Conservation (phyloP, 2,329 filamentous ascomycete genomes). For the Ilyonectria sp. region DNA sequence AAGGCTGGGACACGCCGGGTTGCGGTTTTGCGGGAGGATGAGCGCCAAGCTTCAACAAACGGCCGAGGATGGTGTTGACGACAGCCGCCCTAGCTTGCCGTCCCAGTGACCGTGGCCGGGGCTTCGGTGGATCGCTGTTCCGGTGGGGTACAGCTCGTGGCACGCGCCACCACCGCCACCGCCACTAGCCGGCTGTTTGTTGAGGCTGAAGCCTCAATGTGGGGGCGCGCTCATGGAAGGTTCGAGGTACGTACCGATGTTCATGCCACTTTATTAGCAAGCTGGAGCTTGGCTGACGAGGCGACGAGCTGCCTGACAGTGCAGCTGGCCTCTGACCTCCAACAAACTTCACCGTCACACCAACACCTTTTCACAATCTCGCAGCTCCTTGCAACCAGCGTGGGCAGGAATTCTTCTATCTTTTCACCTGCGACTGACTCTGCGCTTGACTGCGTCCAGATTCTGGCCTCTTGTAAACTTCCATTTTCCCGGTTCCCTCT, state of each 20-base stretch:
- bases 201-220: not conserved
- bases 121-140: conserved; percentile 50
- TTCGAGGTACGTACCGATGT: conserved; percentile 29
- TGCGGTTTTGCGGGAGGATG: conserved; percentile 10
- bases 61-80: conserved; percentile 42
- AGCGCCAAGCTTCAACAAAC: conserved; percentile 29
- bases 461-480: not conserved
- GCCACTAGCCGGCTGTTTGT: conserved; percentile 12
- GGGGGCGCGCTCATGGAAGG: conserved; percentile 15
- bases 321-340: not conserved
- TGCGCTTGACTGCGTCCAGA: conserved; percentile 11
- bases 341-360: conserved; percentile 9
- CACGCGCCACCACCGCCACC: conserved; percentile 43
- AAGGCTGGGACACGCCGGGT: not conserved
- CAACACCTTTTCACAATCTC: not conserved
- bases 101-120: conserved; percentile 37
- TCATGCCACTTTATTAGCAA: conserved; percentile 33
- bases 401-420: not conserved
- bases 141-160: conserved; percentile 44
- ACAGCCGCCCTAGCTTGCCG: conserved; percentile 22
- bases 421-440: not conserved
- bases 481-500: conserved; percentile 5
- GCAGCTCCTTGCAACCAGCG: not conserved
- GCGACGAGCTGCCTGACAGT: conserved; percentile 48
- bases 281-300: conserved; percentile 48